Percentiles rank a stretch among this genome's conserved stretches.
These are phyloP conservation scores for Psilocybe azurescens DNA, from an alignment of 768 basidiomycete species.

Conservation along the genomic window DNA sequence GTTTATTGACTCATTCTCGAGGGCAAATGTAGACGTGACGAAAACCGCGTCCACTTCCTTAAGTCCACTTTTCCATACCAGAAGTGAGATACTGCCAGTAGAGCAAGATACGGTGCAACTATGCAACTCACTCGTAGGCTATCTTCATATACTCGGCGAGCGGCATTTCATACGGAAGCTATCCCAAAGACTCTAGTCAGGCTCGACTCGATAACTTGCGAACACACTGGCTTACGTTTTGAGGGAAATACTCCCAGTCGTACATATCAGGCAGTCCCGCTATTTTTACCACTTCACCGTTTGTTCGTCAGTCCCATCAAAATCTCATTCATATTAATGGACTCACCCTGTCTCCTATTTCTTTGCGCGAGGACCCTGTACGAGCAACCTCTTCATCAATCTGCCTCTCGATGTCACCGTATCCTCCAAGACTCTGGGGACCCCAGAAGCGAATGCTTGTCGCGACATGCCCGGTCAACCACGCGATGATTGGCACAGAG, in stretches of 20 bases:
- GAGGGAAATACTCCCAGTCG: conserved; percentile 21
- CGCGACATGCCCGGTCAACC: not conserved
- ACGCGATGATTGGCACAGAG: not conserved
- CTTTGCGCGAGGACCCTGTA: not conserved
- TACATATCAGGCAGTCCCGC: conserved; percentile 18
- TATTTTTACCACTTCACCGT: not conserved
- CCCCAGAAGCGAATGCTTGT: conserved; percentile 3
- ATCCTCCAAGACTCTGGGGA: not conserved
- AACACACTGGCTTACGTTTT: conserved; percentile 10
- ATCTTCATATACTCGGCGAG: not conserved
- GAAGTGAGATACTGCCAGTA: not conserved
- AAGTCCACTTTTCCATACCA: conserved; percentile 2
- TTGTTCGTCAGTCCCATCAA: not conserved
- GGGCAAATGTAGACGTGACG: not conserved
- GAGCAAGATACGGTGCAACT: not conserved
- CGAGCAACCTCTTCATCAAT: conserved; percentile 1
- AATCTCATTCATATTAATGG: not conserved
- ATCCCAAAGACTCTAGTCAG: not conserved
- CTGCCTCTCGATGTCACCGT: not conserved
- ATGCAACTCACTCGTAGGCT: conserved; percentile 5
- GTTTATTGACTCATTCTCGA: conserved; percentile 9
- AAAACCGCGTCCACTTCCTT: conserved; percentile 12
- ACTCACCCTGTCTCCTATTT: conserved; percentile 1
- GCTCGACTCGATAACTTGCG: not conserved
- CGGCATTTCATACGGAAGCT: conserved; percentile 3